phyloP scores from a whole-genome alignment of 805 yeast species.

The Scheffersomyces lignosus region DNA sequence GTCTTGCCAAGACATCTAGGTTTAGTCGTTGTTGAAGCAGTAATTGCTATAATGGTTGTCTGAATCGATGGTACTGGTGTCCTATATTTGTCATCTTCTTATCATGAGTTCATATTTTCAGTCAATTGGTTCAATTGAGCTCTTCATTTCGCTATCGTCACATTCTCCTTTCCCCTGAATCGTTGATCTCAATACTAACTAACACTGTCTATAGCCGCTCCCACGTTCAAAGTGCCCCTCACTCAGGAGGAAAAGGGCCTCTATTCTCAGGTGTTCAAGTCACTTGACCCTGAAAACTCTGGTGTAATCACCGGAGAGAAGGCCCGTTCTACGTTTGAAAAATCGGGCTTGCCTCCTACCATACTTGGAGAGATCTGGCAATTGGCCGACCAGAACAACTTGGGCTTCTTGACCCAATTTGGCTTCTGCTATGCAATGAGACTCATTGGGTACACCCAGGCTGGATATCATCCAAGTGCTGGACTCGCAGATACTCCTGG shows the following conservation, averaged over 20 bases:
- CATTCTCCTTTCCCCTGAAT: too few relatives aligned
- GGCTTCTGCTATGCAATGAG: constrained; percentile 88
- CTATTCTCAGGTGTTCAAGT: constrained; percentile 73
- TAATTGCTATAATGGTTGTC: too few relatives aligned
- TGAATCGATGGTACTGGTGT: too few relatives aligned
- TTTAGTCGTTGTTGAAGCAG: too few relatives aligned
- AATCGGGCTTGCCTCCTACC: constrained; percentile 77
- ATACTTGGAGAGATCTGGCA: constrained; percentile 92
- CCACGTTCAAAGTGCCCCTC: constrained; percentile 46
- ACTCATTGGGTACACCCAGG: constrained; percentile 83
- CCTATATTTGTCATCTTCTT: too few relatives aligned
- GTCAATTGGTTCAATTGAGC: too few relatives aligned
- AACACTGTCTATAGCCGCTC: constrained; percentile 25
- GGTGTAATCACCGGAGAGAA: constrained; percentile 89
- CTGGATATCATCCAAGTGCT: constrained; percentile 57
- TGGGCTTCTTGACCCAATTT: constrained; percentile 77
- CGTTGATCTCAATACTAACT: too few relatives aligned
- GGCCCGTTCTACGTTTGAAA: constrained; percentile 79
- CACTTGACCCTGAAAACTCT: constrained; percentile 73
- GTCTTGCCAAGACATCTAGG: too few relatives aligned
- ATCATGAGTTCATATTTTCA: too few relatives aligned
- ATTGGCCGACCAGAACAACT: constrained; percentile 82
- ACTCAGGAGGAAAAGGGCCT: constrained; percentile 75
- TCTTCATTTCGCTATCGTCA: too few relatives aligned
- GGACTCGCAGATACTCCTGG: constrained; percentile 57